Conservation (phyloP, 192 early-diverging fungal species). For the Backusella australiensis region DNA sequence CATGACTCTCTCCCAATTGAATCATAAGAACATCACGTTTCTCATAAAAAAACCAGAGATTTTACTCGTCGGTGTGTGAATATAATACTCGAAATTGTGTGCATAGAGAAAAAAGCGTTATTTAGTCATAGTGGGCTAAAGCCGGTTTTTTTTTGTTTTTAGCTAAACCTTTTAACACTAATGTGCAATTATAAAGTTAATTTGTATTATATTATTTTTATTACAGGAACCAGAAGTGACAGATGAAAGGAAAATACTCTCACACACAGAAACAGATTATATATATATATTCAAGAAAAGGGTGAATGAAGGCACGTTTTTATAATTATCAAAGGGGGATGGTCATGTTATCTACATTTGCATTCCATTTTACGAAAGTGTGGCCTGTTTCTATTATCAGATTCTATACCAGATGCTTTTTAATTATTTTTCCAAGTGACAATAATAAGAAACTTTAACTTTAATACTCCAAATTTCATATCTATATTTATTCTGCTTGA, state of each 20-base stretch:
- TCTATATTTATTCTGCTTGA: not conserved
- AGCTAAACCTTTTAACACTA: not conserved
- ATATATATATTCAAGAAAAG: not conserved
- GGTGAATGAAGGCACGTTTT: not conserved
- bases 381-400: conserved; percentile 2
- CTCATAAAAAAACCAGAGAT: not conserved
- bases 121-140: not conserved
- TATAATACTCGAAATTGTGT: not conserved
- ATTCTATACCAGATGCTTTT: conserved; percentile 2
- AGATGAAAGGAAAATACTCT: conserved; percentile 1
- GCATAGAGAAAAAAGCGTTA: not conserved
- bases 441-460: not conserved
- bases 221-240: not conserved
- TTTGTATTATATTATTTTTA: not conserved
- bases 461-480: not conserved
- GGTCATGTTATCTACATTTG: not conserved
- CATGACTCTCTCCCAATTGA: not conserved
- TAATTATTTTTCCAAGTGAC: not conserved
- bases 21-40: not conserved
- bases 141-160: not conserved
- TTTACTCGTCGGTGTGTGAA: not conserved
- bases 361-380: not conserved
- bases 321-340: not conserved
- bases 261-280: not conserved
- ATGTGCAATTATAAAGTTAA: not conserved